These are phyloP conservation scores for Solanum raphanifolium DNA, from an alignment of 257 asterid genomes.

Conservation along the genomic window DNA sequence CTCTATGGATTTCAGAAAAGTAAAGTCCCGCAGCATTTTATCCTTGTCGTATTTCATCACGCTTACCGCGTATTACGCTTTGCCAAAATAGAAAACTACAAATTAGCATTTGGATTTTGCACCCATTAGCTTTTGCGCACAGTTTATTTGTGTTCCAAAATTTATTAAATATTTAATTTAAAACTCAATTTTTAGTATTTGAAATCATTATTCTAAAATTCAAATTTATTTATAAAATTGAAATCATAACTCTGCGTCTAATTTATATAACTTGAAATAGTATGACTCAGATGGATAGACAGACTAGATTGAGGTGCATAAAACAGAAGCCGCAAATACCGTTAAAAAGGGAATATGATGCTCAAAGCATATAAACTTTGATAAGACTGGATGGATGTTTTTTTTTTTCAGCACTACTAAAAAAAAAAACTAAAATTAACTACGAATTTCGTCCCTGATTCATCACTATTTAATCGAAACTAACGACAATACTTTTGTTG, in stretches of 20 bases:
- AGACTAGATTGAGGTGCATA: neutral
- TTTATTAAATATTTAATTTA: neutral
- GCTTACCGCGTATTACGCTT: neutral
- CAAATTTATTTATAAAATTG: neutral
- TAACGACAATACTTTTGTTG: no score
- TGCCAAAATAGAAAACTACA: neutral
- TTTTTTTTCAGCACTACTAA: neutral
- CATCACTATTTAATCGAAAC: accelerated
- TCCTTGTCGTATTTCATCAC: neutral
- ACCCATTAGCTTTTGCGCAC: neutral
- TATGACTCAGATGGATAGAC: neutral
- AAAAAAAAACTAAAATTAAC: neutral
- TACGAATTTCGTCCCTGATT: accelerated
- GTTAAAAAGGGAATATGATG: neutral
- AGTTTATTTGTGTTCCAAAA: neutral
- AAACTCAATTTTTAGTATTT: neutral
- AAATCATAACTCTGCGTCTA: neutral
- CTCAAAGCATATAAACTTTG: neutral
- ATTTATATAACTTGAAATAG: neutral
- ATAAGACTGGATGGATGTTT: neutral
- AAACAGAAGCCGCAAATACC: neutral
- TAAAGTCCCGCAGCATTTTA: neutral
- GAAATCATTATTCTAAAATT: neutral
- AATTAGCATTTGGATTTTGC: neutral
- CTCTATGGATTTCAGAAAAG: neutral